Percentiles rank a stretch among this genome's conserved stretches.
These are phyloP conservation scores for Exophiala xenobiotica DNA, from an alignment of 2,329 filamentous ascomycete species.

Conservation along the genomic window DNA sequence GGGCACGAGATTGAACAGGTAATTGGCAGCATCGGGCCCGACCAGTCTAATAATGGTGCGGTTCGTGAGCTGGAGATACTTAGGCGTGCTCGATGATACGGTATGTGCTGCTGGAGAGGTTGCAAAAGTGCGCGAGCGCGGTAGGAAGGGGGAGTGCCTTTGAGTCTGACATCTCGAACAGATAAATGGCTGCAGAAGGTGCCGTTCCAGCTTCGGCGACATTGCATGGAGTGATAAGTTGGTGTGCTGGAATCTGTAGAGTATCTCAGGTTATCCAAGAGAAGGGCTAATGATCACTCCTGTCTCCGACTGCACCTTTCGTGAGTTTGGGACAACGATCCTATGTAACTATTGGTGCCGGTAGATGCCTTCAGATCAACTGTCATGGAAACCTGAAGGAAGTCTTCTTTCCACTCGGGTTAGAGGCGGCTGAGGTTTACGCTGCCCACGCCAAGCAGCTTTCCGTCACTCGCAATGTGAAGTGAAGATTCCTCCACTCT, in stretches of 20 bases:
- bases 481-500: not conserved
- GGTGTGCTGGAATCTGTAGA: too few species aligned
- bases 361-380: too few species aligned
- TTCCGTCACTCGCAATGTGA: not conserved
- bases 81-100: constrained; percentile 5
- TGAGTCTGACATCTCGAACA: constrained; percentile 11
- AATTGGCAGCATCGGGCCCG: constrained; percentile 76
- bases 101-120: constrained; percentile 8
- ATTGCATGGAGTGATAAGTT: too few species aligned
- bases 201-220: not conserved
- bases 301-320: too few species aligned
- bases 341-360: too few species aligned
- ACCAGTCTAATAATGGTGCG: constrained; percentile 76
- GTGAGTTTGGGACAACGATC: too few species aligned
- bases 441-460: too few species aligned
- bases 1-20: constrained; percentile 85
- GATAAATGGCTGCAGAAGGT: constrained; percentile 5
- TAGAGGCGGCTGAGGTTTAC: too few species aligned
- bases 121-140: constrained; percentile 12
- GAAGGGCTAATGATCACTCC: too few species aligned
- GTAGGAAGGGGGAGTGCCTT: not conserved
- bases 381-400: too few species aligned
- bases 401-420: too few species aligned
- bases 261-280: too few species aligned
- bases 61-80: constrained; percentile 56